These are phyloP conservation scores for Sarocladium strictum DNA, from an alignment of 2,329 filamentous ascomycete genomes.

Conservation along the genomic window DNA sequence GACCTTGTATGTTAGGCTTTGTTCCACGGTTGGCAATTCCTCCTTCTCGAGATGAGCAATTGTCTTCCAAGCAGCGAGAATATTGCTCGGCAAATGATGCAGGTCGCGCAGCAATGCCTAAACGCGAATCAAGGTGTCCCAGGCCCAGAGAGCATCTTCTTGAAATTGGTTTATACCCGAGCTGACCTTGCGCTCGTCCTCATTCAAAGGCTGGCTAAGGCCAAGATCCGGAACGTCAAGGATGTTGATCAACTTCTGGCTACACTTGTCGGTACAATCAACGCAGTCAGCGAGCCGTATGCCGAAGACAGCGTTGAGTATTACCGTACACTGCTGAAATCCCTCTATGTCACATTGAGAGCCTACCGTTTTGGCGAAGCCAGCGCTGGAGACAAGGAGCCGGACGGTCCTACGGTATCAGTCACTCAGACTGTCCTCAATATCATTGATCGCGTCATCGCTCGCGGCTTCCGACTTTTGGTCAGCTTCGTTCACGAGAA, in stretches of 20 bases:
- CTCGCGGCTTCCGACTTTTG: conserved; percentile 73
- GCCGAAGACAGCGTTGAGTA: conserved; percentile 53
- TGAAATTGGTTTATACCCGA: conserved; percentile 67
- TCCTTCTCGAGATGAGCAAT: conserved; percentile 76
- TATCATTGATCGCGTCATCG: conserved; percentile 72
- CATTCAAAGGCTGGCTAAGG: conserved; percentile 70
- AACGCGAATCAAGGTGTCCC: conserved; percentile 67
- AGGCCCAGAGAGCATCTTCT: conserved; percentile 75
- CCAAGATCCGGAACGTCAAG: conserved; percentile 35
- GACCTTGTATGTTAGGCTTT: conserved; percentile 50
- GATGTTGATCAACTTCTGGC: conserved; percentile 47
- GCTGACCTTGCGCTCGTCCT: conserved; percentile 78
- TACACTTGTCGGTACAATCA: conserved; percentile 46
- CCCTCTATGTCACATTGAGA: conserved; percentile 76
- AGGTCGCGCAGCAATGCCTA: conserved; percentile 72
- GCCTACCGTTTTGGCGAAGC: conserved; percentile 37
- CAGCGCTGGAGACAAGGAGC: conserved; percentile 10
- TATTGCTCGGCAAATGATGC: conserved; percentile 64
- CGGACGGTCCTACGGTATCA: conserved; percentile 33
- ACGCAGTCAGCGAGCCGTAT: conserved; percentile 48
- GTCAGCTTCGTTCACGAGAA: conserved; percentile 78
- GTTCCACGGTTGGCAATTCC: conserved; percentile 82
- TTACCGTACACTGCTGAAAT: conserved; percentile 76
- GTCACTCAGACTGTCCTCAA: conserved; percentile 64
- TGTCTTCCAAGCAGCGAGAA: conserved; percentile 45